These are phyloP conservation scores for Gaeumannomyces tritici DNA, from an alignment of 2,329 filamentous ascomycete genomes.

Conservation along the genomic window DNA sequence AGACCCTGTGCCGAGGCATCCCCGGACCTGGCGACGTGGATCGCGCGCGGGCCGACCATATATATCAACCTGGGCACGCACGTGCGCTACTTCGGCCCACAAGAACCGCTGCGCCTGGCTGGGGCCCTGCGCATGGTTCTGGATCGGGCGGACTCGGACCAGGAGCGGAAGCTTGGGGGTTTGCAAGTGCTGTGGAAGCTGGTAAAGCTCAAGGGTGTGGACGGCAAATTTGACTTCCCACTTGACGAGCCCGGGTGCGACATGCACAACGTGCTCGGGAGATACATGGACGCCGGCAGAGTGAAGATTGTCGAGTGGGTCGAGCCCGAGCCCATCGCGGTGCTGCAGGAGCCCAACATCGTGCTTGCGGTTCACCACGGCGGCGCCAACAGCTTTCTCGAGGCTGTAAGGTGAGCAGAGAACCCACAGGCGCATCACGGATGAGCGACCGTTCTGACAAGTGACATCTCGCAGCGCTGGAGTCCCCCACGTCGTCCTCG, in stretches of 20 bases:
- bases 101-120: conserved; percentile 26
- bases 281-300: conserved; percentile 16
- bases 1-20: conserved; percentile 24
- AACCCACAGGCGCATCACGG: background rate
- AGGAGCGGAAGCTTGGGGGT: conserved; percentile 22
- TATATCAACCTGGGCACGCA: conserved; percentile 39
- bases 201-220: conserved; percentile 1
- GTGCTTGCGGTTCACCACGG: conserved; percentile 34
- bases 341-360: conserved; percentile 26
- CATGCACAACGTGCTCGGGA: conserved; percentile 13
- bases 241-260: conserved; percentile 1
- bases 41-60: conserved; percentile 29
- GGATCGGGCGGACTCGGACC: conserved; percentile 9
- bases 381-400: conserved; percentile 33
- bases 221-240: background rate
- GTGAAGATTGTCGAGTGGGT: conserved; percentile 31
- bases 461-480: conserved; percentile 22
- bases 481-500: conserved; percentile 33
- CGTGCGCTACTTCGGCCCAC: conserved; percentile 17
- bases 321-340: conserved; percentile 22
- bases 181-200: conserved; percentile 30
- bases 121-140: conserved; percentile 25
- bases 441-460: background rate
- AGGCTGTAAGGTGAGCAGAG: conserved; percentile 22
- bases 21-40: conserved; percentile 30